Conservation (phyloP, 2,329 filamentous ascomycete genomes). For the Fusarium lyarnte region DNA sequence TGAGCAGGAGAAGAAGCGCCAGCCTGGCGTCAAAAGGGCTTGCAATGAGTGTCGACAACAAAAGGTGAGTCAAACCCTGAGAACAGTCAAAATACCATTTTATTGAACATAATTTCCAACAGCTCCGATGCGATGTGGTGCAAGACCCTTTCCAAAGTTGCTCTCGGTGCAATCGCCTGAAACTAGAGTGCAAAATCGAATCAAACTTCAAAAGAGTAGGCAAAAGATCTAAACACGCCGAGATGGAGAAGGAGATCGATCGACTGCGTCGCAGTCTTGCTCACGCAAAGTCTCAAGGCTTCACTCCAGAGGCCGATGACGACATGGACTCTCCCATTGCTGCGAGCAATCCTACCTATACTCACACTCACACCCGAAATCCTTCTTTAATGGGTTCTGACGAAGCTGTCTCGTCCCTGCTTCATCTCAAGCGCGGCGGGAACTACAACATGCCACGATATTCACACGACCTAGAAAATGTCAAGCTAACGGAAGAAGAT, state of each 20-base stretch:
- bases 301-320: slow-evolving; percentile 63
- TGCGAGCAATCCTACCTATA: slow-evolving; percentile 61
- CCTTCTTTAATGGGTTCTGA: slow-evolving; percentile 74
- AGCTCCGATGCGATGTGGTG: slow-evolving; percentile 85
- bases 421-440: slow-evolving; percentile 73
- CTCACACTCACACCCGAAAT: slow-evolving; percentile 70
- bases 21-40: slow-evolving; percentile 78
- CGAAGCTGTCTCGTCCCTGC: slow-evolving; percentile 72
- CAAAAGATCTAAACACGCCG: slow-evolving; percentile 83
- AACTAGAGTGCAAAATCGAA: slow-evolving; percentile 86
- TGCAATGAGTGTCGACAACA: slow-evolving; percentile 89
- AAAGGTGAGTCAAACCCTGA: slow-evolving; percentile 68
- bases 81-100: neutral
- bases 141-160: slow-evolving; percentile 83
- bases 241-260: slow-evolving; percentile 87
- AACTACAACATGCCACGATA: slow-evolving; percentile 69
- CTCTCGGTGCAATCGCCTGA: slow-evolving; percentile 80
- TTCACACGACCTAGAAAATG: slow-evolving; percentile 69
- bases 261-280: slow-evolving; percentile 69
- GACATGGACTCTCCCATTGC: slow-evolving; percentile 68
- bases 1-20: slow-evolving; percentile 69
- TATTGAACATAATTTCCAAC: slow-evolving; percentile 29
- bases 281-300: slow-evolving; percentile 68
- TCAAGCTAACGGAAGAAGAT: slow-evolving; percentile 71
- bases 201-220: slow-evolving; percentile 87